Evolutionary conservation across 1,284 basidiomycete genomes (phyloP).

Genomic region (Xerocomus subilludens): DNA sequence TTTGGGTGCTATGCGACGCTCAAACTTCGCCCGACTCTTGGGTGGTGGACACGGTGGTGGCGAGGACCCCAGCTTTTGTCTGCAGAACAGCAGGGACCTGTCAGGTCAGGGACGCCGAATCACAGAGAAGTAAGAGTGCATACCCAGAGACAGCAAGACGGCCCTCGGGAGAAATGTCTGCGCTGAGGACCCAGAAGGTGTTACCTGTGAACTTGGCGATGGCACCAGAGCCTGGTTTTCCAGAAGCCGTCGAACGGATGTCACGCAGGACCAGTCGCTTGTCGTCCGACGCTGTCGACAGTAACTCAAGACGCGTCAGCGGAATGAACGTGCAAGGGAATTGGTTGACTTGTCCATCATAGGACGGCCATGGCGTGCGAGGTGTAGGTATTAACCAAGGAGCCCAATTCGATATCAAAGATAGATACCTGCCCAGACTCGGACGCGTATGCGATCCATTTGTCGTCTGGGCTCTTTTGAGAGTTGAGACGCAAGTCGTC

Average conservation of each 20-base stretch:
- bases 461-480: constrained; percentile 83
- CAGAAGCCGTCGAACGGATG: constrained; percentile 70
- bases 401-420: constrained; percentile 76
- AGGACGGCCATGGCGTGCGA: constrained; percentile 88
- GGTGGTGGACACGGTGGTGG: constrained; percentile 81
- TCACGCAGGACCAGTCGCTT: constrained; percentile 88
- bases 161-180: constrained; percentile 82
- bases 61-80: constrained; percentile 86
- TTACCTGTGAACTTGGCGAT: constrained; percentile 87
- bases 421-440: constrained; percentile 86
- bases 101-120: constrained; percentile 10
- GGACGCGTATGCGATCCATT: constrained; percentile 77
- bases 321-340: constrained; percentile 37
- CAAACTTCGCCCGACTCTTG: constrained; percentile 86
- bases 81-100: constrained; percentile 67
- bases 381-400: constrained; percentile 75
- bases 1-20: constrained; percentile 83
- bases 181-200: constrained; percentile 85
- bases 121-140: constrained; percentile 40
- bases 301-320: constrained; percentile 63
- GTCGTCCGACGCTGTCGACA: constrained; percentile 89
- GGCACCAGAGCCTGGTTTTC: constrained; percentile 72
- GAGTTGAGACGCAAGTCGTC: constrained; percentile 18
- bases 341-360: constrained; percentile 68
- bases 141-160: constrained; percentile 83